These are phyloP conservation scores for Ambrosia artemisiifolia DNA, from an alignment of 129 eudicot species.

Conservation along the genomic window DNA sequence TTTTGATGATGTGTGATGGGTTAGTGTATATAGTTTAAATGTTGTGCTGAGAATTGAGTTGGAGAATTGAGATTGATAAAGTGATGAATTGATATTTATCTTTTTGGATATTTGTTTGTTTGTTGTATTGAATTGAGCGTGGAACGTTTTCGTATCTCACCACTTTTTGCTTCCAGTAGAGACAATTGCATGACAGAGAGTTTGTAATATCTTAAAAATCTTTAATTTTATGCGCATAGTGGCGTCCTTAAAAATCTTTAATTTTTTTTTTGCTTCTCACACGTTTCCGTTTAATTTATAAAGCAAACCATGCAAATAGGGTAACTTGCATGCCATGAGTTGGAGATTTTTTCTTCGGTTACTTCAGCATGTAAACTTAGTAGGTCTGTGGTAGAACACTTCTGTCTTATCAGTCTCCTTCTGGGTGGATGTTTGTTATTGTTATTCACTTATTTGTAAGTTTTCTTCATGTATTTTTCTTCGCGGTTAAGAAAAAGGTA, in stretches of 20 bases:
- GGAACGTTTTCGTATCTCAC: neutral
- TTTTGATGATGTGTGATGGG: neutral
- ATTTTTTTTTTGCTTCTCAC: neutral
- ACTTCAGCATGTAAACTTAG: neutral
- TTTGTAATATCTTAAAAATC: neutral
- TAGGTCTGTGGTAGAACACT: neutral
- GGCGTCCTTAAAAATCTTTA: too few species aligned
- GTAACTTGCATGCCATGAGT: neutral
- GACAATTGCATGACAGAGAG: neutral
- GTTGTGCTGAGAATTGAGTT: neutral
- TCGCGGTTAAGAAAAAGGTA: neutral
- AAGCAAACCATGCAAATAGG: slow-evolving; percentile 1
- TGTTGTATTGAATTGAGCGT: neutral
- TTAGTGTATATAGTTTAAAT: neutral
- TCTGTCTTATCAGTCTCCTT: neutral
- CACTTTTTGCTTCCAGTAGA: neutral
- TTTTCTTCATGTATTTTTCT: too few species aligned
- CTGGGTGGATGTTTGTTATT: neutral
- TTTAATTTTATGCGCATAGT: neutral
- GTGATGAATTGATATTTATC: neutral
- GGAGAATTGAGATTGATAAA: neutral
- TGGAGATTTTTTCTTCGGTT: neutral
- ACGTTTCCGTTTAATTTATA: neutral
- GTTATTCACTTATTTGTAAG: neutral
- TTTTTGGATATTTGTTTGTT: slow-evolving; percentile 1